Percentiles rank a stretch among this genome's conserved stretches.
Evolutionary conservation across 768 basidiomycete genomes (phyloP).

Genomic region (Boletus subcaerulescens): DNA sequence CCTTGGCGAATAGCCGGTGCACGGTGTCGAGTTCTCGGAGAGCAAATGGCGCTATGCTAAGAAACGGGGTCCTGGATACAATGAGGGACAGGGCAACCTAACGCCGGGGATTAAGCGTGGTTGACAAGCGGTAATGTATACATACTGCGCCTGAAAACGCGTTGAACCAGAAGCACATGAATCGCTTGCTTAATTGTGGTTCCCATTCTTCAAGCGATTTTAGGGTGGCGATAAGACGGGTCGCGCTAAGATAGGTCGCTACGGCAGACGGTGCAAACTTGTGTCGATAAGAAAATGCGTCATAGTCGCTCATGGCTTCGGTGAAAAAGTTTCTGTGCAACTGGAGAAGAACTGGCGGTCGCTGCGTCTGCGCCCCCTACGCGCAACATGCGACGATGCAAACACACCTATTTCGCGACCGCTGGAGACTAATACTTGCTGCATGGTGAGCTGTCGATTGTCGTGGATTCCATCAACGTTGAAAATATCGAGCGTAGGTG

Average conservation of each 20-base stretch:
- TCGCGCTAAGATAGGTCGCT: constrained; percentile 61
- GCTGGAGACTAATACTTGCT: constrained; percentile 56
- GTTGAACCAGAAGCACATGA: constrained; percentile 74
- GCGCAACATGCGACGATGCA: constrained; percentile 12
- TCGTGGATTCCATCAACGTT: constrained; percentile 36
- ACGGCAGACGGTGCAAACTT: constrained; percentile 67
- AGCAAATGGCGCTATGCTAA: constrained; percentile 56
- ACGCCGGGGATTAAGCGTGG: constrained; percentile 1
- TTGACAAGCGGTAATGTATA: constrained; percentile 5
- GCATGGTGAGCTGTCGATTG: constrained; percentile 59
- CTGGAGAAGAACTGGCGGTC: constrained; percentile 55
- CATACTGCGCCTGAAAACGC: constrained; percentile 69
- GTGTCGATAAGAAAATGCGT: constrained; percentile 57
- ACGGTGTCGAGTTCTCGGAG: constrained; percentile 59
- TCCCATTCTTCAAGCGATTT: constrained; percentile 56
- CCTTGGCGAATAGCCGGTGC: constrained; percentile 54
- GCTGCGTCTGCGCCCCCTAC: neutral
- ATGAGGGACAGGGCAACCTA: constrained; percentile 66
- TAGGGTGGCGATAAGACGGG: constrained; percentile 54
- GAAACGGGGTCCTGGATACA: constrained; percentile 58
- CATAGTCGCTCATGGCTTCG: constrained; percentile 53
- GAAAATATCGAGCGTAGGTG: constrained; percentile 46
- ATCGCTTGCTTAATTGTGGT: constrained; percentile 59
- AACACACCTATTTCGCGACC: constrained; percentile 60
- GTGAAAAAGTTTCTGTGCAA: constrained; percentile 68